A percentile compares a stretch with the other conserved stretches of the same genome.
Evolutionary conservation across 257 asterid species (phyloP).

Genomic region (Gentiana straminea): DNA sequence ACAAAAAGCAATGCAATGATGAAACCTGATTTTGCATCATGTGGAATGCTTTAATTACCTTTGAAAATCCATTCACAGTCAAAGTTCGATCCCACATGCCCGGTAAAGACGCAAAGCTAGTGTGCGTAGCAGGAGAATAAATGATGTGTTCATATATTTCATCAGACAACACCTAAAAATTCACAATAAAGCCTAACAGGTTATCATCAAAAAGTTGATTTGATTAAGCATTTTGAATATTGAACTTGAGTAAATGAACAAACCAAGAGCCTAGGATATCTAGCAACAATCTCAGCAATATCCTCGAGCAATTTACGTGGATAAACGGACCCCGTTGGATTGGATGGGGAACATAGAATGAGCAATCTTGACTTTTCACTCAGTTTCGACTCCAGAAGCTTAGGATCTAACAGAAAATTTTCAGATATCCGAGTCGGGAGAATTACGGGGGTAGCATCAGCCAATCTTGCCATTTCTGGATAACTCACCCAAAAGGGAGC

Average conservation of each 20-base stretch:
- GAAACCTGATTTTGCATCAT: background rate
- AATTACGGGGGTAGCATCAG: constrained; percentile 86
- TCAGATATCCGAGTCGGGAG: constrained; percentile 71
- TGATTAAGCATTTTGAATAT: background rate
- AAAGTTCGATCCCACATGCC: constrained; percentile 96
- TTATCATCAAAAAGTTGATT: background rate
- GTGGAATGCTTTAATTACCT: constrained; percentile 33
- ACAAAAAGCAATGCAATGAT: background rate
- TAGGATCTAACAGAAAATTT: constrained; percentile 73
- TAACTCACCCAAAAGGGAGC: constrained; percentile 99
- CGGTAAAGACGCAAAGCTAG: constrained; percentile 93
- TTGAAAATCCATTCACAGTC: constrained; percentile 93
- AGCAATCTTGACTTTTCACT: constrained; percentile 77
- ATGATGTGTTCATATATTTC: constrained; percentile 95
- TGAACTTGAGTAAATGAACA: constrained; percentile 14
- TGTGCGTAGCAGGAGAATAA: constrained; percentile 88
- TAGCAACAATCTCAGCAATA: constrained; percentile 77
- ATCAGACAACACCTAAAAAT: constrained; percentile 73
- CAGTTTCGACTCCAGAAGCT: constrained; percentile 68
- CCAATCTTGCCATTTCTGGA: constrained; percentile 96
- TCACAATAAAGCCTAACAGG: no score
- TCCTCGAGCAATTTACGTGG: constrained; percentile 75
- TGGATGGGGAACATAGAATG: constrained; percentile 96
- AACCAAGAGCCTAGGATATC: constrained; percentile 92
- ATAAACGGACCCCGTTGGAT: constrained; percentile 97